phyloP scores from a whole-genome alignment of 1,284 basidiomycete genomes.

The Chalciporus sp. region DNA sequence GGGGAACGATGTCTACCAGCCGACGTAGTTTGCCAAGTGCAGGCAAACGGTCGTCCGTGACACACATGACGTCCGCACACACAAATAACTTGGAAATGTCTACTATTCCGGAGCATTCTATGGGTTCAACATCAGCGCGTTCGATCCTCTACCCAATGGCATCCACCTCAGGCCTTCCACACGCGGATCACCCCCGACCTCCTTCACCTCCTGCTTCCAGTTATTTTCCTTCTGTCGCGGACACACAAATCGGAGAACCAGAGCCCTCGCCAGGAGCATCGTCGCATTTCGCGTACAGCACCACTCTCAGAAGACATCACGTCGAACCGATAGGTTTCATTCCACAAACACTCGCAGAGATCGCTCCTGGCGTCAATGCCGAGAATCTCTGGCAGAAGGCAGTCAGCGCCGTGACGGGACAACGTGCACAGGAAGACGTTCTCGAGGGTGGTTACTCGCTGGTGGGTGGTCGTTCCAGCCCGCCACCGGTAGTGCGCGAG shows the following conservation, averaged over 20 bases:
- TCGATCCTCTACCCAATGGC: constrained; percentile 17
- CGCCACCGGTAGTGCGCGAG: constrained; percentile 13
- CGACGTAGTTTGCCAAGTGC: constrained; percentile 23
- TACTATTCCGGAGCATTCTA: constrained; percentile 12
- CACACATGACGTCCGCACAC: constrained; percentile 10
- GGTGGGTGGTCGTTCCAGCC: constrained; percentile 7
- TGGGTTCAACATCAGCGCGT: constrained; percentile 26
- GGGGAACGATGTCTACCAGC: constrained; percentile 28
- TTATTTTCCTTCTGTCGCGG: constrained; percentile 65
- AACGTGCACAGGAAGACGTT: constrained; percentile 19
- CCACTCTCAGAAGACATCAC: constrained; percentile 72
- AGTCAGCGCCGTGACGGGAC: constrained; percentile 45
- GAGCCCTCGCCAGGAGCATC: constrained; percentile 62
- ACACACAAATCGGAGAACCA: constrained; percentile 50
- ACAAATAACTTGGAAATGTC: constrained; percentile 18
- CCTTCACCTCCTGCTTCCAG: constrained; percentile 75
- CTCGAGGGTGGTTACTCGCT: constrained; percentile 29
- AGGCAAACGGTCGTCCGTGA: constrained; percentile 21
- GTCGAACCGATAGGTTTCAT: constrained; percentile 38
- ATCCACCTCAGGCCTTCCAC: constrained; percentile 10
- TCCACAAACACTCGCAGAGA: constrained; percentile 34
- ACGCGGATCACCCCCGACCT: constrained; percentile 35
- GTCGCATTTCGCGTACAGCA: constrained; percentile 81
- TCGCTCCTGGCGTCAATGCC: constrained; percentile 45
- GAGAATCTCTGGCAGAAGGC: constrained; percentile 47